phyloP scores from a whole-genome alignment of 306 rosid species.

The Castanea mollissima region DNA sequence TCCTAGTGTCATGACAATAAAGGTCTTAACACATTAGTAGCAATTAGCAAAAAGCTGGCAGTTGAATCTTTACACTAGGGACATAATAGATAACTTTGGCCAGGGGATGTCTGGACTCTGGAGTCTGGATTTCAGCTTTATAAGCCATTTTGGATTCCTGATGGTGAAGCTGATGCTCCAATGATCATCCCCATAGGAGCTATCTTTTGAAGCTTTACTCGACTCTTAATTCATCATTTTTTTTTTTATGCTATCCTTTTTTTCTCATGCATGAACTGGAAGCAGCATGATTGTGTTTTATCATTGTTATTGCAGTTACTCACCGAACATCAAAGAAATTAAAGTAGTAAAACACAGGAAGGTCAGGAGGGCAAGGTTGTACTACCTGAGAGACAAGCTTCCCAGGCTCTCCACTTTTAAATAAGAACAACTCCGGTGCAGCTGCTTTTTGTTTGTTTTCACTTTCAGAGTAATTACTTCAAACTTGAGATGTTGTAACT shows the following conservation, averaged over 20 bases:
- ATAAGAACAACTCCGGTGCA: conserved; percentile 32
- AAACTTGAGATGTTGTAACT: conserved; percentile 16
- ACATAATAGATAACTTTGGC: background rate
- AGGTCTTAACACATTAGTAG: too few relatives aligned
- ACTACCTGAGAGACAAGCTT: conserved; percentile 90
- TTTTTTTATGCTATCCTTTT: background rate
- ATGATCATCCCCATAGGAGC: background rate
- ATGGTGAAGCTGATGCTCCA: background rate
- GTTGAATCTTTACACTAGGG: background rate
- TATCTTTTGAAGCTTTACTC: background rate
- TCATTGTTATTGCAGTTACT: conserved; percentile 61
- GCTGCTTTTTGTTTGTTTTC: conserved; percentile 11
- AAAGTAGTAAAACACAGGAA: conserved; percentile 78
- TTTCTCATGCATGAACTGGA: background rate
- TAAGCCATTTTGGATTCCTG: background rate
- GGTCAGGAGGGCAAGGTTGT: conserved; percentile 87
- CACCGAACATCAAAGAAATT: conserved; percentile 88
- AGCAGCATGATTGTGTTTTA: conserved; percentile 5
- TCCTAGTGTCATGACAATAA: too few relatives aligned
- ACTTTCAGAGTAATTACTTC: conserved; percentile 27
- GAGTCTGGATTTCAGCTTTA: background rate
- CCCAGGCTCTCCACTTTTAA: conserved; percentile 95
- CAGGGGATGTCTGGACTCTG: too few relatives aligned
- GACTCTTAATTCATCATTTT: background rate
- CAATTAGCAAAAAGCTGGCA: background rate